phyloP scores from a whole-genome alignment of 164 flowering plant species.

The Amborella trichopoda region DNA sequence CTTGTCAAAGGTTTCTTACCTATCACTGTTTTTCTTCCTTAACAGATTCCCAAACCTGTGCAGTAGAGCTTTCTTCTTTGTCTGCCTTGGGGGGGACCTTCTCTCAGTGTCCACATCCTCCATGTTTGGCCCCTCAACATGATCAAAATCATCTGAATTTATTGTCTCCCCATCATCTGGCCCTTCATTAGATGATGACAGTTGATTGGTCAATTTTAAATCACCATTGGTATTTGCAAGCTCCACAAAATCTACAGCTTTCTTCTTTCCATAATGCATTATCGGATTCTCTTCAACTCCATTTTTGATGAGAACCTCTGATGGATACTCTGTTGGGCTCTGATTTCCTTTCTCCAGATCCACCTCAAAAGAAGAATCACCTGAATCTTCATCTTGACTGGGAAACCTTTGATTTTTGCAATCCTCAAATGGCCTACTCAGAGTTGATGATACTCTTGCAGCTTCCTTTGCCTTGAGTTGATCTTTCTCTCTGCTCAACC shows the following conservation, averaged over 20 bases:
- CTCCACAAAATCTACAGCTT: conserved; percentile 14
- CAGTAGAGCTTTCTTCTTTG: conserved; percentile 47
- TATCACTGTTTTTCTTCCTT: conserved; percentile 27
- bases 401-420: background rate
- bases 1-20: too few species aligned
- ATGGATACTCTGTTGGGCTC: background rate
- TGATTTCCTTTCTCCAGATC: conserved; percentile 8
- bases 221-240: background rate
- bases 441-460: conserved; percentile 17
- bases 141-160: conserved; percentile 29
- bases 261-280: conserved; percentile 10
- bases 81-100: conserved; percentile 11
- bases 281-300: conserved; percentile 19
- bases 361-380: conserved; percentile 8
- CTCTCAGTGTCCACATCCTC: conserved; percentile 35
- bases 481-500: conserved; percentile 35
- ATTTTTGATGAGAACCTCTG: conserved; percentile 2
- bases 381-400: conserved; percentile 10
- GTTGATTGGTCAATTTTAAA: background rate
- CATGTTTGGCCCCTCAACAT: conserved; percentile 17
- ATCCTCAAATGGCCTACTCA: too few species aligned
- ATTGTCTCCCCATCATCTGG: conserved; percentile 21
- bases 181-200: conserved; percentile 13
- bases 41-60: conserved; percentile 51
- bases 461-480: conserved; percentile 35